Evolutionary conservation across 129 eudicot genomes (phyloP), one percentile per base, ranked within the genome.

Genomic region (Oenanthe sinensis): DNA sequence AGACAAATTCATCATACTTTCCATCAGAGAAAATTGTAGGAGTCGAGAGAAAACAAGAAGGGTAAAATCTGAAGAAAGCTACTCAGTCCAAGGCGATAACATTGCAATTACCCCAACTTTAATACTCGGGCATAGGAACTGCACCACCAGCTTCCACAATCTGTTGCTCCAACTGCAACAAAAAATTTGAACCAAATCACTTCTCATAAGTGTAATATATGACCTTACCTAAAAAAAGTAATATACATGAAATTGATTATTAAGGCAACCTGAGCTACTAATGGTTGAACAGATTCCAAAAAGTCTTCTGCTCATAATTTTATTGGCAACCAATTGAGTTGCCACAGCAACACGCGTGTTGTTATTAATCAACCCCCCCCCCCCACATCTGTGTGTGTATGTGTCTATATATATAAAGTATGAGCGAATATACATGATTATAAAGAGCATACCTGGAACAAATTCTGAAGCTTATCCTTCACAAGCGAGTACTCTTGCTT

Each of bases 141-240:
- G 85, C 79, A 75, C 95, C 97, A 22, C 97, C 97, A 63, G 97
- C 97, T 55, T 87, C 90, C 84, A 87, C 75, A 81, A 92, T 87
- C 81, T 92, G 92, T 80, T 83, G 89, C 91, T 92, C 95, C 88
- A 92, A 78, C 97, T 89, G 88, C 85, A 82, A 46, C 49, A 48
- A 74, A 44, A 52, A 37, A 45, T 14, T 15, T 0, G 46, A 52
- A 43, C 22, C 20, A 67, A 76, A 40, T 13, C 60, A 26, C 14
- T n/a, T 8, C 62, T 67, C 36, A 45, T 49, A 22, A 19, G 2
- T 49, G 2, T n/a, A 73, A 73, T 11, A n/a, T 44, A 73, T 5
- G 26, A 54, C 24, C 22, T 52, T 52, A 0, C 1, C 12, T 3
- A 22, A 55, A 55, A 50, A 6, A 55, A 20, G n/a, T 22, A 7